Evolutionary conservation across 768 basidiomycete species (phyloP).

Genomic region (Suillus subluteus): DNA sequence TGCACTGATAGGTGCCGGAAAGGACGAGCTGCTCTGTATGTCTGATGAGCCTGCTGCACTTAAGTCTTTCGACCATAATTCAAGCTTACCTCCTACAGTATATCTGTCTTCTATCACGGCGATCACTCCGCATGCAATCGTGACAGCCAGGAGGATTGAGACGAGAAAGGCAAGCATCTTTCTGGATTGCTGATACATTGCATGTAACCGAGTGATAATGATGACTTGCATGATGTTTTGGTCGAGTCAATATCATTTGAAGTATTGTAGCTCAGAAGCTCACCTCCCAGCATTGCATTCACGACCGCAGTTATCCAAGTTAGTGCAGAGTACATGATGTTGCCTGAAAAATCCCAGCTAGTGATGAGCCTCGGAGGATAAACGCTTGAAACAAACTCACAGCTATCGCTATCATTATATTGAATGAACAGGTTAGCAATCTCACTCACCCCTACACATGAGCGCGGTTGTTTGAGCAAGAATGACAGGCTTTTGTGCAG

Average conservation of each 20-base stretch:
- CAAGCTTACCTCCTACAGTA: not conserved
- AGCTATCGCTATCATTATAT: not conserved
- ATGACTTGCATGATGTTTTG: not conserved
- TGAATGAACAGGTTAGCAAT: not conserved
- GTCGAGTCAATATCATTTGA: not conserved
- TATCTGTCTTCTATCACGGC: not conserved
- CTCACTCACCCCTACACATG: not conserved
- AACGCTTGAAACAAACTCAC: not conserved
- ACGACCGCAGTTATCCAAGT: not conserved
- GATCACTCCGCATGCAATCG: not conserved
- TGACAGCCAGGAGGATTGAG: not conserved
- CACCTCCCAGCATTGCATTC: constrained; percentile 6
- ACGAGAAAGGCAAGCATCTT: constrained; percentile 4
- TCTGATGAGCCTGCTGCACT: not conserved
- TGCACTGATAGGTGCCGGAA: not conserved
- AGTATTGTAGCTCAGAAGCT: not conserved
- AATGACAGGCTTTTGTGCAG: not conserved
- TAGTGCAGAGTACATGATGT: not conserved
- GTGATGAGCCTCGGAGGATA: not conserved
- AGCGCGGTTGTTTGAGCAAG: not conserved
- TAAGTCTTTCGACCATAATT: not conserved
- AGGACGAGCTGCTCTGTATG: not conserved
- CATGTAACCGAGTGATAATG: constrained; percentile 1
- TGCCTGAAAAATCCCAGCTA: not conserved
- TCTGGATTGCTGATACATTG: constrained; percentile 2